A percentile compares a stretch with the other conserved stretches of the same genome.
Conservation (phyloP, 2,329 filamentous ascomycete species). For the Botrytis pseudocinerea region DNA sequence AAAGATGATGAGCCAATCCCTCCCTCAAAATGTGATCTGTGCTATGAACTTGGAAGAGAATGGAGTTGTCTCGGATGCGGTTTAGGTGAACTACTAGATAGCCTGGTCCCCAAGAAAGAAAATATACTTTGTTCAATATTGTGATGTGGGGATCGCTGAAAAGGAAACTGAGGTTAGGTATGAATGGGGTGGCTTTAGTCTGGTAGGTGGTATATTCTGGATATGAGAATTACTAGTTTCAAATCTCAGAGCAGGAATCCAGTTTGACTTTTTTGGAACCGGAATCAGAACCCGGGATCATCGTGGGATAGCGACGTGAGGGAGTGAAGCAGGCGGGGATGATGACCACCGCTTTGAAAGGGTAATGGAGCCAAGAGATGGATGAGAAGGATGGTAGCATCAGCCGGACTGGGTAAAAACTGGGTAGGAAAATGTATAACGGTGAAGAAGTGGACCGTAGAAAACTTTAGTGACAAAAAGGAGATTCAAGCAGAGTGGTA, state of each 20-base stretch:
- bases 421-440: not conserved
- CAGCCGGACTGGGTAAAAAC: not conserved
- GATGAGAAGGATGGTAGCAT: not conserved
- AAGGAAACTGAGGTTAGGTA: not conserved
- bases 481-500: not conserved
- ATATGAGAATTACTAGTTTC: not conserved
- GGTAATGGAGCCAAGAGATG: not conserved
- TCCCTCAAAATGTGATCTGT: not conserved
- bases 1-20: not conserved
- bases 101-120: not conserved
- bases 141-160: not conserved
- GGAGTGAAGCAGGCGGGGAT: not conserved
- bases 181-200: not conserved
- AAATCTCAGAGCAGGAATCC: not conserved
- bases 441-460: not conserved
- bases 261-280: not conserved
- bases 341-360: constrained; percentile 1
- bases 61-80: not conserved
- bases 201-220: not conserved
- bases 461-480: not conserved
- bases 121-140: not conserved
- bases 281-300: not conserved
- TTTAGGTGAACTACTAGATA: not conserved
- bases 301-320: not conserved
- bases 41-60: not conserved